Conservation (phyloP, 768 basidiomycete species). For the Lentinula sp. region DNA sequence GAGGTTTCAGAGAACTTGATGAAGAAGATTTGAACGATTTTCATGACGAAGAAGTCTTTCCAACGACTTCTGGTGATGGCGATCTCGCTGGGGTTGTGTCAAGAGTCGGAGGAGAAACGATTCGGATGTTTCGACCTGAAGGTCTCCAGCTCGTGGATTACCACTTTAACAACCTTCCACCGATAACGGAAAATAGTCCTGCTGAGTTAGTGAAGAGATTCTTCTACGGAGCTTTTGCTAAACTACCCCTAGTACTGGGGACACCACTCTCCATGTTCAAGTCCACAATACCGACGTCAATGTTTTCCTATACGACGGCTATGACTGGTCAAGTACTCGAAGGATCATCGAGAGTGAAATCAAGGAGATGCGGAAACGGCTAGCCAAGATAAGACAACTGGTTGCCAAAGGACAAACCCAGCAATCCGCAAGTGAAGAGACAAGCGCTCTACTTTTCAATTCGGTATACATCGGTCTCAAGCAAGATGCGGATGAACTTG, state of each 20-base stretch:
- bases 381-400: constrained; percentile 88
- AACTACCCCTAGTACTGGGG: constrained; percentile 25
- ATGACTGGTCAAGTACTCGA: constrained; percentile 88
- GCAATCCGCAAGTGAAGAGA: constrained; percentile 67
- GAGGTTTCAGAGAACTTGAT: constrained; percentile 63
- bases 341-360: constrained; percentile 83
- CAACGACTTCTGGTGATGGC: constrained; percentile 16
- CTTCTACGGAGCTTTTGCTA: background rate
- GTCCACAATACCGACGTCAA: constrained; percentile 57
- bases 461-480: constrained; percentile 92
- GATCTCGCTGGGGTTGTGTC: constrained; percentile 42
- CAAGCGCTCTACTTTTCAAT: constrained; percentile 81
- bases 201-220: constrained; percentile 35
- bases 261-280: constrained; percentile 46
- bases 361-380: constrained; percentile 77
- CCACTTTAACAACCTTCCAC: constrained; percentile 62
- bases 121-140: constrained; percentile 63
- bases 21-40: constrained; percentile 75
- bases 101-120: constrained; percentile 76
- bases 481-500: constrained; percentile 65
- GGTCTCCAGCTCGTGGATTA: constrained; percentile 69
- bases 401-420: constrained; percentile 86
- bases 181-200: constrained; percentile 40
- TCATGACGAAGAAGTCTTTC: constrained; percentile 24
- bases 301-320: constrained; percentile 85